A percentile compares a stretch with the other conserved stretches of the same genome.
These are phyloP conservation scores for Haplosporangium sp. DNA, from an alignment of 371 early-diverging fungal genomes.

Conservation along the genomic window DNA sequence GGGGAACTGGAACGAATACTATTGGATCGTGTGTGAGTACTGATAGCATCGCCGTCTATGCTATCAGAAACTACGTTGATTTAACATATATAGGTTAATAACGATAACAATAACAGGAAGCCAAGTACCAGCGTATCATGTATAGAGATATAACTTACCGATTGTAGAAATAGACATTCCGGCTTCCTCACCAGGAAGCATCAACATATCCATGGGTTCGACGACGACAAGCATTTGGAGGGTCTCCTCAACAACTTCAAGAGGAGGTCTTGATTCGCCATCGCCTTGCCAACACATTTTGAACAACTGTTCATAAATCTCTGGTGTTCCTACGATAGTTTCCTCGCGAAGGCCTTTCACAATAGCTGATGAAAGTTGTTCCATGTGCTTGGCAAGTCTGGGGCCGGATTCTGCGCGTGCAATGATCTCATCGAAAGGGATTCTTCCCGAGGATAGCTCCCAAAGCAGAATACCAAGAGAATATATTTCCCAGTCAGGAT, in stretches of 20 bases:
- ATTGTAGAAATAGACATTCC: conserved; percentile 42
- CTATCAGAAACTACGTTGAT: conserved; percentile 46
- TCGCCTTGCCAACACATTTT: conserved; percentile 57
- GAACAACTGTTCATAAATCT: conserved; percentile 54
- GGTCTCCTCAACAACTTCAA: conserved; percentile 53
- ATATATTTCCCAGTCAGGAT: conserved; percentile 50
- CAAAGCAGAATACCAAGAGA: conserved; percentile 49
- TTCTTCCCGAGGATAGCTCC: conserved; percentile 48
- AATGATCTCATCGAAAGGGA: conserved; percentile 53
- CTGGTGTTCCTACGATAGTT: conserved; percentile 42
- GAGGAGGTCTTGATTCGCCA: conserved; percentile 38
- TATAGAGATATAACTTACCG: conserved; percentile 23
- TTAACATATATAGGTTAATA: neutral
- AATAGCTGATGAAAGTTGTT: conserved; percentile 47
- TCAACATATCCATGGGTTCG: conserved; percentile 56
- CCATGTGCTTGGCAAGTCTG: conserved; percentile 46
- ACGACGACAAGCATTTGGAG: conserved; percentile 54
- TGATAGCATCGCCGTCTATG: conserved; percentile 47
- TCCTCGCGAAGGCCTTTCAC: conserved; percentile 54
- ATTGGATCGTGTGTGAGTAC: conserved; percentile 41
- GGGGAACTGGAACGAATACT: conserved; percentile 40
- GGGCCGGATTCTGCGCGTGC: conserved; percentile 50
- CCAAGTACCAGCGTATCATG: neutral
- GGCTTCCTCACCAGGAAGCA: conserved; percentile 47
- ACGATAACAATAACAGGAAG: neutral